Evolutionary conservation across 495 filamentous ascomycete species (phyloP), one percentile per base, ranked within the genome.

Genomic region (Peziza echinospora): DNA sequence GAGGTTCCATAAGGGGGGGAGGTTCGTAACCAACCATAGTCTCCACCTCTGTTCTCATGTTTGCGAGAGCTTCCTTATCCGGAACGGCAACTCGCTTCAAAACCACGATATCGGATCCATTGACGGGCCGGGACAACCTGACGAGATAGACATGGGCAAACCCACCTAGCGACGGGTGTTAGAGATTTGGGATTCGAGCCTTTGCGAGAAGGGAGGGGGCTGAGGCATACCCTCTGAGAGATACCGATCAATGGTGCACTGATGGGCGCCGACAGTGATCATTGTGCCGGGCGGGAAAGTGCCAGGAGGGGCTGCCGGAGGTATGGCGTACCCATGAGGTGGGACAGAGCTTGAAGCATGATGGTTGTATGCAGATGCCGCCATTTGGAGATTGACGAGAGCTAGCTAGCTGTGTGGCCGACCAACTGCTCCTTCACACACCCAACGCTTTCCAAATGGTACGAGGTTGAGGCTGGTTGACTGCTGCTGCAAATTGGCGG

Each of bases 131-230:
- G 23, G 83, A 77, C 46, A 94, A 68, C 54, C 80, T 82, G 58
- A 93, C 89, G 28, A 94, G 76, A 63, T 97, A 97, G 54, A 97
- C 91, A 66, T 97, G 89, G 55, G 89, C 89, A 58, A 97, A 97
- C 23, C 89, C 89, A 50, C 91, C 57, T 60, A 5, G 17, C 49
- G 28, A 26, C 46, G 41, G 46, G 17, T 25, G 26, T 30, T 25
- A 24, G 10, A 41, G 51, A 26, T 6, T 34, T 34, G 46, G 3
- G 30, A 21, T 6, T 22, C 22, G 16, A 45, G 25, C 3, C 17
- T 40, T 23, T 7, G 26, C 26, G 16, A 34, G 30, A 43, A 30
- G 17, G 8, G 26, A 55, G 47, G 39, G 53, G n/a, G 39, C 21
- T 24, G 10, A 41, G 24, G 53, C 57, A 40, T 56, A 50, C 57